Evolutionary conservation across 1,284 basidiomycete species (phyloP), one percentile per base, ranked within the genome.

Genomic region (Apiotrichum akiyoshidainum): DNA sequence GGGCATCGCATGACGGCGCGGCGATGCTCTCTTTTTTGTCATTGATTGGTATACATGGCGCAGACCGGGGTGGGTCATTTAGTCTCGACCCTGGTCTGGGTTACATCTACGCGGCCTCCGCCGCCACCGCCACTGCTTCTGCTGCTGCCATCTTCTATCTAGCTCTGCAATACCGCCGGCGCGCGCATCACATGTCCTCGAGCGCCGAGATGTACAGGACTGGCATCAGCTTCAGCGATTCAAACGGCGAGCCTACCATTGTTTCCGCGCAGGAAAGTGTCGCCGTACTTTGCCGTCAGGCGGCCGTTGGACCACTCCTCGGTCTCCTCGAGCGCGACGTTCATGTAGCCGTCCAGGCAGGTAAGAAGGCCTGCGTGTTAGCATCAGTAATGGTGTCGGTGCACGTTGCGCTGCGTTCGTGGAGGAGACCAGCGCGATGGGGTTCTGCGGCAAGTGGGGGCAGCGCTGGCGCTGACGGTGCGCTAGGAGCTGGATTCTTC

Each of bases 271-370:
- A 97, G 90, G 78, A 97, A 97, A 34, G 93, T 88, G 77, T 97
- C 93, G 1, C 94, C 93, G 69, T 94, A 97, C 61, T 83, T 83
- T 73, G 93, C 95, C 42, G 90, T 94, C 55, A 89, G 83, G 37
- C 81, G 75, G 12, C 93, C 94, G 67, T 90, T 88, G 14, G 96
- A 90, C 76, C 91, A 87, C 79, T 99, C 95, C 77, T 94, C 90
- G 1, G 94, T 97, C 75, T 97, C 88, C 79, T 99, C 95, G 48
- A 99, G 81, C 5, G 93, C 95, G 57, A 99, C 97, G 80, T 99
- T 99, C 96, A 99, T 93, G 76, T 92, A 93, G 0, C 94, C 96
- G 77, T 99, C 96, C 22, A 99, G 83, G 75, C 96, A 98, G 9
- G 92, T 94, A n/a, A 99, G 81, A 1, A 93, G 83, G 41, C 94